phyloP scores from a whole-genome alignment of 2,329 filamentous ascomycete genomes.

The Ophiostoma montium region DNA sequence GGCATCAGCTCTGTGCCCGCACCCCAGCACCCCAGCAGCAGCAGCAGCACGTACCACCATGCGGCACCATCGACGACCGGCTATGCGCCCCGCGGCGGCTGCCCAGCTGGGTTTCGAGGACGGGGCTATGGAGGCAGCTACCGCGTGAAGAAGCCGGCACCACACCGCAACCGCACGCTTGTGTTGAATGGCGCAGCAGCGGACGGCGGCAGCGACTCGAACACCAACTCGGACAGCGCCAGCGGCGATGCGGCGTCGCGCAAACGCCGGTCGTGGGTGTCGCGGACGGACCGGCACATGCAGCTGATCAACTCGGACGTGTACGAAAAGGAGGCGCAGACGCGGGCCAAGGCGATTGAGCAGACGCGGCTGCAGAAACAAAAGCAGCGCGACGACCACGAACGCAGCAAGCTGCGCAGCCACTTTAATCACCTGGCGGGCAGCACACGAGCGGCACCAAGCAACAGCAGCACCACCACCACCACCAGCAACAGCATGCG shows the following conservation, averaged over 20 bases:
- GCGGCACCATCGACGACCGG: slow-evolving; percentile 7
- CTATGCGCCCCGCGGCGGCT: slow-evolving; percentile 8
- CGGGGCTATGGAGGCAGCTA: slow-evolving; percentile 17
- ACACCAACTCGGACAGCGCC: slow-evolving; percentile 16
- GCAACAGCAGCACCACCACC: slow-evolving; percentile 23
- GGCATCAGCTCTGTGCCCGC: slow-evolving; percentile 20
- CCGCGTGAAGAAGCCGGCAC: slow-evolving; percentile 23
- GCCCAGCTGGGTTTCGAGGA: neutral
- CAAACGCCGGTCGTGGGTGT: slow-evolving; percentile 41
- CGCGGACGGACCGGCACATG: slow-evolving; percentile 60
- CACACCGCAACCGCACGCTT: slow-evolving; percentile 39
- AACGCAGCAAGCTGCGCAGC: slow-evolving; percentile 43
- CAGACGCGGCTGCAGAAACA: slow-evolving; percentile 48
- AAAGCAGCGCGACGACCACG: slow-evolving; percentile 36
- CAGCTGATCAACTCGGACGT: slow-evolving; percentile 72
- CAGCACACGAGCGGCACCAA: slow-evolving; percentile 11
- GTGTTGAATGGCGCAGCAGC: slow-evolving; percentile 40
- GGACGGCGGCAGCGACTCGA: slow-evolving; percentile 15
- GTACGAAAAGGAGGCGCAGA: slow-evolving; percentile 59
- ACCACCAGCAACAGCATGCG: slow-evolving; percentile 21
- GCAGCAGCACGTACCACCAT: slow-evolving; percentile 13
- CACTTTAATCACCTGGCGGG: slow-evolving; percentile 27
- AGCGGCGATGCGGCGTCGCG: no score
- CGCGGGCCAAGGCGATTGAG: slow-evolving; percentile 56
- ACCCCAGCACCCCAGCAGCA: slow-evolving; percentile 3